Conservation (phyloP, 192 early-diverging fungal species). For the Coemansia sp. region DNA sequence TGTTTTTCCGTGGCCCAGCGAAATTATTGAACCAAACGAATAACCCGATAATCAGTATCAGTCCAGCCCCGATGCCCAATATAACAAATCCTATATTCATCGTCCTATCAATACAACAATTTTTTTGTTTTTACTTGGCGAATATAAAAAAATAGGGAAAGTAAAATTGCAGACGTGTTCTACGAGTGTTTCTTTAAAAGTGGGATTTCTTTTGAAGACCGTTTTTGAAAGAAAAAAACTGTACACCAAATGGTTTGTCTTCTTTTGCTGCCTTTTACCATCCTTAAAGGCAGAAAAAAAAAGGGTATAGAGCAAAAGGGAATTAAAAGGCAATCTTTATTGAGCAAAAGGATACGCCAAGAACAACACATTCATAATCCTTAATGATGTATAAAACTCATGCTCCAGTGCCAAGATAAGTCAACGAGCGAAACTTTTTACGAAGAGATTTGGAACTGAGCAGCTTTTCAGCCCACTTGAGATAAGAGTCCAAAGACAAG, state of each 20-base stretch:
- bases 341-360: no score
- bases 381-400: not conserved
- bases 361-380: not conserved
- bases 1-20: no score
- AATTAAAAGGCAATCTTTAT: not conserved
- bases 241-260: no score
- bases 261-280: not conserved
- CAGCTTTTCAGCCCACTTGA: conserved; percentile 35
- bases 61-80: not conserved
- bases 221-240: no score
- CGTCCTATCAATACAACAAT: not conserved
- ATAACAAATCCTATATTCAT: conserved; percentile 8
- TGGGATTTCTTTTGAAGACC: no score
- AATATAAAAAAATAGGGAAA: conserved; percentile 1
- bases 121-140: not conserved
- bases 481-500: conserved; percentile 35
- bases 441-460: conserved; percentile 28
- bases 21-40: not conserved
- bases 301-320: conserved; percentile 4
- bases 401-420: conserved; percentile 19
- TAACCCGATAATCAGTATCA: conserved; percentile 1
- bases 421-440: conserved; percentile 32
- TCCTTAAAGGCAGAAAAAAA: not conserved
- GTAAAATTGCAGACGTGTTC: not conserved
- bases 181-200: not conserved